phyloP scores from a whole-genome alignment of 805 yeast genomes.

The Metschnikowia koreensis region DNA sequence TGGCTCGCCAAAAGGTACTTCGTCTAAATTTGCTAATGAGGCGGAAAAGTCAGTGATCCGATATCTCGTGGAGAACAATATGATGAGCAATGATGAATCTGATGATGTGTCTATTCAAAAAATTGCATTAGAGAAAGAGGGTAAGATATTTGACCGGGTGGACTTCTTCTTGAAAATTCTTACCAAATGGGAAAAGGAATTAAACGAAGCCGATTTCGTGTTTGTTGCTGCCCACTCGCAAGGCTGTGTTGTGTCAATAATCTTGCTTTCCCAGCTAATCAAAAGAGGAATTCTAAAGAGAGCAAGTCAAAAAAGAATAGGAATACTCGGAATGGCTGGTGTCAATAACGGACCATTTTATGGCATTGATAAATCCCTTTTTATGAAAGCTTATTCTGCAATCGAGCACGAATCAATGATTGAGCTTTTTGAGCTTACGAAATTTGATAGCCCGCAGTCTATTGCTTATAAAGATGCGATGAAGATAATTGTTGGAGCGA shows the following conservation, averaged over 20 bases:
- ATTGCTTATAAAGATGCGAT: conserved; percentile 67
- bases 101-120: conserved; percentile 62
- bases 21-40: conserved; percentile 83
- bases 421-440: conserved; percentile 87
- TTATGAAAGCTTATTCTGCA: conserved; percentile 85
- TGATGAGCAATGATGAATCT: conserved; percentile 33
- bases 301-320: conserved; percentile 49
- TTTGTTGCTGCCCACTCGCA: conserved; percentile 94
- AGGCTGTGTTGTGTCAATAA: conserved; percentile 89
- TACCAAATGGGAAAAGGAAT: conserved; percentile 59
- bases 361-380: conserved; percentile 80
- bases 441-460: conserved; percentile 69
- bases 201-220: conserved; percentile 75
- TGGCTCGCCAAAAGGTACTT: conserved; percentile 97
- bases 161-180: conserved; percentile 73
- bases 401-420: conserved; percentile 83
- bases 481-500: conserved; percentile 59
- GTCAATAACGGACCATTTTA: conserved; percentile 91
- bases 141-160: conserved; percentile 83
- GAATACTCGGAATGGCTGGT: conserved; percentile 93
- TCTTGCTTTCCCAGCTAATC: conserved; percentile 70
- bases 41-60: conserved; percentile 74
- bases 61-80: conserved; percentile 50
- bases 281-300: conserved; percentile 48
- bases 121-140: conserved; percentile 92